phyloP scores from a whole-genome alignment of 106 monocot genomes.

The Vanilla planifolia region DNA sequence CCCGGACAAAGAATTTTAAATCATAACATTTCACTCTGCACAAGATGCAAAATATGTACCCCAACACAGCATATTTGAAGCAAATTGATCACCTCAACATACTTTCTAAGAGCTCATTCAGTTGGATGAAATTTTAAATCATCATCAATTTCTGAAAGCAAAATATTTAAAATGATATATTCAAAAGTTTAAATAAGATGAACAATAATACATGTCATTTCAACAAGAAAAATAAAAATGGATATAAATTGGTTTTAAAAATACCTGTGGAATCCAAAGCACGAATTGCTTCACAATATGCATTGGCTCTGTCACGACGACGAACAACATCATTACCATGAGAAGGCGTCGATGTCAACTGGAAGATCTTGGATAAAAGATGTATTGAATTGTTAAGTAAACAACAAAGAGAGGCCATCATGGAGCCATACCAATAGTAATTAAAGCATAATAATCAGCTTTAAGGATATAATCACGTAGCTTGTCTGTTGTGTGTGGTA shows the following conservation, averaged over 20 bases:
- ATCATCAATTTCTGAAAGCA: too few species aligned
- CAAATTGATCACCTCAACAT: too few species aligned
- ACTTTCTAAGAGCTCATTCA: too few species aligned
- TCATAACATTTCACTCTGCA: too few species aligned
- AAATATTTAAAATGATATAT: too few species aligned
- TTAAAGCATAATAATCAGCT: background rate
- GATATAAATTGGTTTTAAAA: background rate
- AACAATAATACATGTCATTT: too few species aligned
- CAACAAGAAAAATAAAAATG: constrained; percentile 1
- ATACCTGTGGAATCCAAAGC: constrained; percentile 98
- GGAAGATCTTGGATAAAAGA: constrained; percentile 93
- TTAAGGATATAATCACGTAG: constrained; percentile 95
- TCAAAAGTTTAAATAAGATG: too few species aligned
- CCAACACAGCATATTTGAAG: too few species aligned
- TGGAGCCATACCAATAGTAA: background rate
- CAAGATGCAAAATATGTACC: too few species aligned
- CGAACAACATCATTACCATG: constrained; percentile 57
- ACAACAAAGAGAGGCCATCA: constrained; percentile 2
- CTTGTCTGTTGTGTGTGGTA: constrained; percentile 89
- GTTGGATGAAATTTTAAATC: too few species aligned
- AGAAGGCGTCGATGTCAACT: constrained; percentile 44
- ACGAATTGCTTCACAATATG: constrained; percentile 90
- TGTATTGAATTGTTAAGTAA: constrained; percentile 78
- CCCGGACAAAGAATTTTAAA: too few species aligned
- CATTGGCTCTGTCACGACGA: constrained; percentile 73